Percentiles rank a stretch among this genome's conserved stretches.
These are phyloP conservation scores for Austropuccinia psidii DNA, from an alignment of 1,284 basidiomycete genomes.

Conservation along the genomic window DNA sequence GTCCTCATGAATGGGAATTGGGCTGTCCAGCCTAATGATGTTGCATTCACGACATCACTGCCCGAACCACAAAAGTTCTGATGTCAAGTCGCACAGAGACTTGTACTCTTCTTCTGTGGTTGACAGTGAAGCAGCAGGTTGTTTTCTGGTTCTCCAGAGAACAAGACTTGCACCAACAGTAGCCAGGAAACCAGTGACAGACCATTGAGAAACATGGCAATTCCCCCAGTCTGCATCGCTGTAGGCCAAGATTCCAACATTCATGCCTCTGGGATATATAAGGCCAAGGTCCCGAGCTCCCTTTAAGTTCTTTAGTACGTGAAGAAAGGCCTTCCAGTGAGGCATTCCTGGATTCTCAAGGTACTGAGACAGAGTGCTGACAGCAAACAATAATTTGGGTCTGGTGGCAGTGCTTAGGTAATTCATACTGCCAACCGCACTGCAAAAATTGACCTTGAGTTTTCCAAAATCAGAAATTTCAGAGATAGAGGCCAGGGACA, in stretches of 20 bases:
- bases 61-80: background rate
- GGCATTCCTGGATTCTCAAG: background rate
- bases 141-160: background rate
- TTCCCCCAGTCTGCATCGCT: background rate
- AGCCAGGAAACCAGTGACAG: background rate
- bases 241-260: background rate
- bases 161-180: background rate
- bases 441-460: too few relatives aligned
- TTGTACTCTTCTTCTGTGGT: background rate
- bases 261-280: background rate
- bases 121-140: background rate
- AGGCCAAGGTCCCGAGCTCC: too few relatives aligned
- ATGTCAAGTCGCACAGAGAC: background rate
- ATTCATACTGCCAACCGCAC: too few relatives aligned
- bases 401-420: background rate
- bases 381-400: background rate
- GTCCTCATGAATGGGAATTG: too few relatives aligned
- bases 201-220: background rate
- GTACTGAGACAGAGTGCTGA: background rate
- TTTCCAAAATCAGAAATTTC: too few relatives aligned
- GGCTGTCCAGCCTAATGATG: too few relatives aligned
- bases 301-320: background rate
- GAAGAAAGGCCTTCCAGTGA: background rate
- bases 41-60: too few relatives aligned
- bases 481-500: too few relatives aligned